Conservation (phyloP, 495 filamentous ascomycete genomes). For the Pyrenula massariospora region DNA sequence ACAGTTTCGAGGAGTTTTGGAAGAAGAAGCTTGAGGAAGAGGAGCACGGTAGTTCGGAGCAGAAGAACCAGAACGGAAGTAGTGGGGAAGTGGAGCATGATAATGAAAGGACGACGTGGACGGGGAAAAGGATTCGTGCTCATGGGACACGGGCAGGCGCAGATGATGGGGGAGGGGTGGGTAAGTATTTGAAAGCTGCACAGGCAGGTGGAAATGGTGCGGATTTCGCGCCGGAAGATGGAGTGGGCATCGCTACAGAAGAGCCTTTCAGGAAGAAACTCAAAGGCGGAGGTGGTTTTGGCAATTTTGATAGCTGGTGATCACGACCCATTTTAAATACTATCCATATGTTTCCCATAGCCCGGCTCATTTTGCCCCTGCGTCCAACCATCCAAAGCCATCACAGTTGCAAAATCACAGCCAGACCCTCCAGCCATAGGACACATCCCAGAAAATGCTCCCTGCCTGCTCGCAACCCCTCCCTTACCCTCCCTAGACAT, state of each 20-base stretch:
- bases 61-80: constrained; percentile 38
- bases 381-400: too few relatives aligned
- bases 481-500: too few relatives aligned
- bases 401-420: too few relatives aligned
- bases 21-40: constrained; percentile 47
- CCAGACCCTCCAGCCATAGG: too few relatives aligned
- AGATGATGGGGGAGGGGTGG: constrained; percentile 42
- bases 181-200: constrained; percentile 66
- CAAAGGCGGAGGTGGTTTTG: constrained; percentile 70
- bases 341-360: too few relatives aligned
- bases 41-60: constrained; percentile 24
- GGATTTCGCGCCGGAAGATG: constrained; percentile 36
- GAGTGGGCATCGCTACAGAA: constrained; percentile 47
- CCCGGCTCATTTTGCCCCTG: too few relatives aligned
- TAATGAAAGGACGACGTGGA: constrained; percentile 84
- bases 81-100: constrained; percentile 35
- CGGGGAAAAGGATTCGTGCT: constrained; percentile 65
- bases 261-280: constrained; percentile 71
- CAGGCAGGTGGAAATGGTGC: constrained; percentile 22
- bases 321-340: too few relatives aligned
- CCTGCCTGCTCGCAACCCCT: too few relatives aligned
- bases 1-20: constrained; percentile 89
- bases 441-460: too few relatives aligned
- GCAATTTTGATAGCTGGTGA: constrained; percentile 81
- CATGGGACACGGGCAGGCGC: constrained; percentile 40